Percentiles rank a stretch among this genome's conserved stretches.
These are phyloP conservation scores for Cryphonectria nitschkei DNA, from an alignment of 2,329 filamentous ascomycete species.

Conservation along the genomic window DNA sequence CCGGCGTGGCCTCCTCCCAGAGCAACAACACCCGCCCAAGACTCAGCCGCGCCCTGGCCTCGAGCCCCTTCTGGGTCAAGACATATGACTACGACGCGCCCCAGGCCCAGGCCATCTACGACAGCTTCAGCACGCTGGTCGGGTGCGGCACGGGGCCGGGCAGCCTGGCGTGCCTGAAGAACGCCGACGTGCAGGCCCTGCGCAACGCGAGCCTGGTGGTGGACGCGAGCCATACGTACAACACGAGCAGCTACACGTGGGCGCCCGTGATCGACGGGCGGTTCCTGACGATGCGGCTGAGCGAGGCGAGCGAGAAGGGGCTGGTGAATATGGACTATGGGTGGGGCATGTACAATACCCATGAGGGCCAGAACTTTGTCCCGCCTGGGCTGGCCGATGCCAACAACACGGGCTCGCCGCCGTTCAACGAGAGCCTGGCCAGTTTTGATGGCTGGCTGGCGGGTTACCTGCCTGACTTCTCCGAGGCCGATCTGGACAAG, in stretches of 20 bases:
- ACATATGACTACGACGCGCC: conserved; percentile 56
- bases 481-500: conserved; percentile 41
- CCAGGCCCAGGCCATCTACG: conserved; percentile 56
- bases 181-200: conserved; percentile 54
- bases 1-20: background rate
- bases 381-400: conserved; percentile 50
- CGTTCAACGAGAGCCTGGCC: conserved; percentile 53
- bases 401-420: conserved; percentile 38
- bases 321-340: conserved; percentile 50
- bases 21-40: conserved; percentile 20
- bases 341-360: conserved; percentile 63
- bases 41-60: conserved; percentile 38
- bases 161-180: conserved; percentile 60
- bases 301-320: conserved; percentile 43
- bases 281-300: conserved; percentile 55
- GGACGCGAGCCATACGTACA: conserved; percentile 54
- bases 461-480: conserved; percentile 57
- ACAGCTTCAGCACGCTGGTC: conserved; percentile 48
- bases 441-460: conserved; percentile 57
- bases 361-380: conserved; percentile 67
- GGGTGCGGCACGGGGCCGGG: conserved; percentile 48
- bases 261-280: conserved; percentile 61
- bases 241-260: conserved; percentile 61
- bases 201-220: conserved; percentile 56
- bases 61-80: conserved; percentile 63